Evolutionary conservation across 2,329 filamentous ascomycete genomes (phyloP).

Genomic region (Penicillium sp.): DNA sequence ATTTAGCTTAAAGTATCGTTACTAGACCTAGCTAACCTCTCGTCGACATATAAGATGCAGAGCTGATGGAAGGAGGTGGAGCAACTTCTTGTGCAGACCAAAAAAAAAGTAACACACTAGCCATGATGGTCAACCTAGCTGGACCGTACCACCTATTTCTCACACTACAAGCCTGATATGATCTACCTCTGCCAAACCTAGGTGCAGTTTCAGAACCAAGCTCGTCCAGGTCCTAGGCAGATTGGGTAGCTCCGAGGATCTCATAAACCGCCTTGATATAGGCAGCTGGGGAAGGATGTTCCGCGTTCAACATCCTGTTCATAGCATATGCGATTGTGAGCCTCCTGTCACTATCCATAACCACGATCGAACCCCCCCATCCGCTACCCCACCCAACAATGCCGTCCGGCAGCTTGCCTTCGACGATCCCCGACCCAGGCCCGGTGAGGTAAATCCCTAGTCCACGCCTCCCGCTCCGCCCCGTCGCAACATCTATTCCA

Average conservation of each 20-base stretch:
- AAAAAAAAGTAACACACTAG: no score
- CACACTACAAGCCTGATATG: no score
- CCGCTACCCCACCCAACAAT: neutral
- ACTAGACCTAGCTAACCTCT: no score
- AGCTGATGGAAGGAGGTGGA: no score
- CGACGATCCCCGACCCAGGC: neutral
- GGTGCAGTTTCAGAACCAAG: no score
- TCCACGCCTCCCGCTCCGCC: neutral
- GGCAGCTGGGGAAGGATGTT: neutral
- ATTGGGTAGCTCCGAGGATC: neutral
- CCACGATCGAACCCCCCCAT: neutral
- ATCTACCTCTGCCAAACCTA: no score
- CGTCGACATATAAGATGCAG: no score
- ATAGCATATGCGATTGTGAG: neutral
- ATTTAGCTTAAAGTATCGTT: no score
- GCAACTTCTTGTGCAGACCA: no score
- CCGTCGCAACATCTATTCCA: neutral
- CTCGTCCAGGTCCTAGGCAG: neutral
- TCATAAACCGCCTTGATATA: neutral
- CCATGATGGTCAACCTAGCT: no score
- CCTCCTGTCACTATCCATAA: neutral
- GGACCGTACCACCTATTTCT: no score
- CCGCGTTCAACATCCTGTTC: neutral
- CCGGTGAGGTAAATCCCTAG: neutral
- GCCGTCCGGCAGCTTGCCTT: neutral